Percentiles rank a stretch among this genome's conserved stretches.
Evolutionary conservation across 345 rosid genomes (phyloP).

Genomic region (Ceriops tagal): DNA sequence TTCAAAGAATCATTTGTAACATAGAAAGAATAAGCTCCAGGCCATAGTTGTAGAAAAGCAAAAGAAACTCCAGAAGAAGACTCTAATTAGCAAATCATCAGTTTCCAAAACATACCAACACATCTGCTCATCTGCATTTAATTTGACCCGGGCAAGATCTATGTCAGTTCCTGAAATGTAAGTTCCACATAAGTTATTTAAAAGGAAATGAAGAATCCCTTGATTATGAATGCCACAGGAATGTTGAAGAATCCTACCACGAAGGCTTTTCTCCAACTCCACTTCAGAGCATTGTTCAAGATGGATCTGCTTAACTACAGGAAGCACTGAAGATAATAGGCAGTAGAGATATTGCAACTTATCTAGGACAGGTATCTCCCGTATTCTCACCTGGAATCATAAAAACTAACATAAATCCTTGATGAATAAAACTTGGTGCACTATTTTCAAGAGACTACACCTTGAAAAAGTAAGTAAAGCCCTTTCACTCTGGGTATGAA

Average conservation of each 20-base stretch:
- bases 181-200: constrained; percentile 7
- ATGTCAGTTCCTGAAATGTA: constrained; percentile 62
- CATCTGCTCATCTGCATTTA: constrained; percentile 98
- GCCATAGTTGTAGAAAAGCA: background rate
- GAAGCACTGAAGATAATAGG: constrained; percentile 82
- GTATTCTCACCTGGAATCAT: constrained; percentile 62
- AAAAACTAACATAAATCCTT: constrained; percentile 15
- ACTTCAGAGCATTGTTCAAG: constrained; percentile 76
- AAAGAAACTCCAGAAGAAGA: background rate
- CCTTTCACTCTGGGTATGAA: too few relatives aligned
- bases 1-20: background rate
- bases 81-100: constrained; percentile 5
- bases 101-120: constrained; percentile 65
- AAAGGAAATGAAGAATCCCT: background rate
- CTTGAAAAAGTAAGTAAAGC: too few relatives aligned
- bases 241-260: constrained; percentile 47
- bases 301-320: constrained; percentile 85
- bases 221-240: constrained; percentile 1
- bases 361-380: constrained; percentile 74
- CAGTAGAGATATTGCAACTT: constrained; percentile 76
- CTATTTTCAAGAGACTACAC: too few relatives aligned
- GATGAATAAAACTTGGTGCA: background rate
- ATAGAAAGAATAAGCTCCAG: background rate
- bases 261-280: constrained; percentile 76
- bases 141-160: constrained; percentile 70